Conservation (phyloP, 1,139 yeast genomes). For the Saccharomycopsis hybrid region DNA sequence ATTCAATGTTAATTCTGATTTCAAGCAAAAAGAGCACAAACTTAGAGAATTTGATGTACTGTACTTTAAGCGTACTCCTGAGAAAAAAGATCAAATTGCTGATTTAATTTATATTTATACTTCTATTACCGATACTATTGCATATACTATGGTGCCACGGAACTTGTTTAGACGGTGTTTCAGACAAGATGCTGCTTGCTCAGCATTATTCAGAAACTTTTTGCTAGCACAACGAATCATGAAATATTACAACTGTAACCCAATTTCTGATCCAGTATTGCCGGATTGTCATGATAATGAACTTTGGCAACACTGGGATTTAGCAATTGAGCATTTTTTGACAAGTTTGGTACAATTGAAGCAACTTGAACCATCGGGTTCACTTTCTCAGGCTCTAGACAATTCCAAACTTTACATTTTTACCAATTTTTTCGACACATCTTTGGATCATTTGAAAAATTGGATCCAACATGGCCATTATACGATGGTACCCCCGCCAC, state of each 20-base stretch:
- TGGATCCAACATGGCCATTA: conserved; percentile 92
- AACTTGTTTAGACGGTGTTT: conserved; percentile 84
- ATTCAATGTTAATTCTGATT: conserved; percentile 31
- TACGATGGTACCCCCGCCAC: conserved; percentile 86
- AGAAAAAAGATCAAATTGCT: conserved; percentile 69
- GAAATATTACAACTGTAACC: conserved; percentile 93
- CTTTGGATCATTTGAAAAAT: conserved; percentile 82
- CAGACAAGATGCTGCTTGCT: conserved; percentile 94
- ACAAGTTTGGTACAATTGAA: conserved; percentile 49
- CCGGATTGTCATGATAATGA: conserved; percentile 83
- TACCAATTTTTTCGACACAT: conserved; percentile 68
- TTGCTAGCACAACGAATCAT: conserved; percentile 85
- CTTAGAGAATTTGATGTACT: conserved; percentile 41
- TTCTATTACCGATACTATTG: conserved; percentile 96
- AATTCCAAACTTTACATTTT: conserved; percentile 22
- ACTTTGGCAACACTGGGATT: conserved; percentile 98
- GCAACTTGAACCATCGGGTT: conserved; percentile 28
- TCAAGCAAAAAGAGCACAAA: conserved; percentile 41
- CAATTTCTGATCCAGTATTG: conserved; percentile 87
- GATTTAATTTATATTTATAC: conserved; percentile 97
- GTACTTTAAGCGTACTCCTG: conserved; percentile 15
- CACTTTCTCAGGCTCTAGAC: conserved; percentile 24
- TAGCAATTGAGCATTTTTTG: conserved; percentile 91
- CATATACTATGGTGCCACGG: conserved; percentile 90
- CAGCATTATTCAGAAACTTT: conserved; percentile 90